Evolutionary conservation across 352 stramenopile species (phyloP), one percentile per base, ranked within the genome.

Genomic region (Globisporangium nagaii): DNA sequence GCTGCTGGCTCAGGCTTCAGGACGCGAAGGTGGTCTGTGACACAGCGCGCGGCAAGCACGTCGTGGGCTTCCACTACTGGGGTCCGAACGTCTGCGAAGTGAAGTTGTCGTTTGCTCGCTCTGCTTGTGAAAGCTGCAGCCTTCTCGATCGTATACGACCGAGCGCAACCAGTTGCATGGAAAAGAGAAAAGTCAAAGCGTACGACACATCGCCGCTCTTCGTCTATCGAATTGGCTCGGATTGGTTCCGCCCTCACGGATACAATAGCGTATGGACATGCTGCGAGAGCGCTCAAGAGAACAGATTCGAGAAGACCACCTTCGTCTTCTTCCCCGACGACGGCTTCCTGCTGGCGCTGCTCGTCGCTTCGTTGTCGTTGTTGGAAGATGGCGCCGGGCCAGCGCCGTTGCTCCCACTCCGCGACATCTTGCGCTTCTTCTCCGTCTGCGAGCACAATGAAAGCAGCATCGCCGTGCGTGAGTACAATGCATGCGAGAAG

Each of bases 21-120:
- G n/a, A 98, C 73, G 78, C 88, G 53, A 99, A 99, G 79, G 84
- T 98, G 31, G 81, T 99, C 54, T 96, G 86, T 34, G 76, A 97
- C 63, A 98, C 95, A 67, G 78, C 63, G 19, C 70, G 86, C 15
- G 71, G 88, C 58, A 79, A 92, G 37, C 80, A 79, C 41, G 95
- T 99, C 5, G 65, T 99, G 50, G 97, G 97, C 49, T 97, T 99
- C 49, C 97, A 99, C 68, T 98, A 98, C 68, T 62, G 98, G n/a
- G 96, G 96, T 34, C 97, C 96, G 17, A 98, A 99, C 62, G 96
- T 96, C 32, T 96, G 97, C 45, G 97, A 99, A 75, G 83, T 98
- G 48, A 96, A n/a, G n/a, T n/a, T n/a, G n/a, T n/a, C n/a, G n/a
- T n/a, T n/a, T n/a, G n/a, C n/a, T n/a, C n/a, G n/a, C n/a, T n/a